Evolutionary conservation across 805 yeast genomes (phyloP), one percentile per base, ranked within the genome.

Genomic region (Candida hungchunana): DNA sequence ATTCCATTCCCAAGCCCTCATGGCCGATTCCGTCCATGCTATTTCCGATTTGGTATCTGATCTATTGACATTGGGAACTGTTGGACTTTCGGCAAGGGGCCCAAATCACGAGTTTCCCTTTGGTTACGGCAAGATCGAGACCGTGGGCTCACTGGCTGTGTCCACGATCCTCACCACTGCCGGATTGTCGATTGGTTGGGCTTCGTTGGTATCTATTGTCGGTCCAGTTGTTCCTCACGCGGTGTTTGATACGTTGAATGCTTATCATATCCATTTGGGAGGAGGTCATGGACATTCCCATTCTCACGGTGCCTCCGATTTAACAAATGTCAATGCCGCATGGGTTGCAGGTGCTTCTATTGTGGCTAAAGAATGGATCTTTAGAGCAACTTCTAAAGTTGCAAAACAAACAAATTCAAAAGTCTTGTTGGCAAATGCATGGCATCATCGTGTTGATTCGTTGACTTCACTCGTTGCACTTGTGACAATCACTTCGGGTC

Each of bases 401-500:
- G 98, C 97, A 1, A 67, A 69, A 32, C 66, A 73, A 42, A 73
- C 86, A 19, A 83, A 85, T 54, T 87, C 96, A 1, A 86, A 87
- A 44, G 97, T 93, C 4, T 69, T 93, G 31, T 78, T 86, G 32
- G 98, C 98, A 4, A 93, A 93, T 55, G 98, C 98, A 4, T 93
- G 98, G 97, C 98, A 93, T 59, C 98, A 93, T 56, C 72, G 98
- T 44, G 93, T 90, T 9, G 98, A 93, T 56, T 82, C 95, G 1
- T 59, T 93, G 49, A 94, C 97, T 1, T 86, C 97, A 0, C 69
- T 82, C 16, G 97, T 90, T 7, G 97, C 97, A 0, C 71, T 90
- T 15, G 73, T 79, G 4, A 88, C 97, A 1, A 93, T 93, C 34
- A 74, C 94, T 0, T 79, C 89, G 2, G 95, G 96, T 22, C 80